Evolutionary conservation across 208 protist genomes (phyloP).

Genomic region (Crithidia sp.): DNA sequence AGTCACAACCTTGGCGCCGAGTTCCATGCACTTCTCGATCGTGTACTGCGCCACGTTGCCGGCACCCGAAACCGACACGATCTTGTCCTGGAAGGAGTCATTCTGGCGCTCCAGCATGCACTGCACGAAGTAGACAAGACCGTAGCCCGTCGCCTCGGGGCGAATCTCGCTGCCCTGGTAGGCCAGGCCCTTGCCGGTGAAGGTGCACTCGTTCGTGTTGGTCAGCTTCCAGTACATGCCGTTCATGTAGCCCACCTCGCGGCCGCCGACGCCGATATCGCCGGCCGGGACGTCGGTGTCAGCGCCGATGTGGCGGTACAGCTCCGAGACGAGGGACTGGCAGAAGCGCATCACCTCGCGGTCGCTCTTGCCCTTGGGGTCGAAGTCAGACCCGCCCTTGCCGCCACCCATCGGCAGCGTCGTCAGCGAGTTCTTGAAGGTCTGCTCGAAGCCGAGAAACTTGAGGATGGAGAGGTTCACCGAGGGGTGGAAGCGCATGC

Average conservation of each 20-base stretch:
- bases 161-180: constrained; percentile 93
- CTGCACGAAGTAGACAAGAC: constrained; percentile 90
- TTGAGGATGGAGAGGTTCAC: constrained; percentile 94
- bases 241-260: constrained; percentile 94
- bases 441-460: constrained; percentile 97
- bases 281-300: constrained; percentile 95
- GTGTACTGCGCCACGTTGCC: constrained; percentile 94
- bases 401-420: constrained; percentile 92
- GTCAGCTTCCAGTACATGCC: constrained; percentile 90
- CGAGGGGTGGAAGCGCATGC: constrained; percentile 80
- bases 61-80: constrained; percentile 79
- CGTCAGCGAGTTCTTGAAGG: constrained; percentile 95
- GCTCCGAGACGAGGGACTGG: constrained; percentile 91
- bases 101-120: constrained; percentile 74
- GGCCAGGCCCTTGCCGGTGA: constrained; percentile 92
- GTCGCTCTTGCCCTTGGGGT: constrained; percentile 93
- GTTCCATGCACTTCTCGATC: constrained; percentile 81
- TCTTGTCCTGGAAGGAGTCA: constrained; percentile 75
- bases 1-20: constrained; percentile 87
- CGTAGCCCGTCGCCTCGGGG: constrained; percentile 95
- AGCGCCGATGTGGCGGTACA: constrained; percentile 89
- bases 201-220: constrained; percentile 81
- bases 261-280: constrained; percentile 94
- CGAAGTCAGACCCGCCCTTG: constrained; percentile 95
- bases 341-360: constrained; percentile 95